These are phyloP conservation scores for Delonix regia DNA, from an alignment of 306 rosid genomes.

Conservation along the genomic window DNA sequence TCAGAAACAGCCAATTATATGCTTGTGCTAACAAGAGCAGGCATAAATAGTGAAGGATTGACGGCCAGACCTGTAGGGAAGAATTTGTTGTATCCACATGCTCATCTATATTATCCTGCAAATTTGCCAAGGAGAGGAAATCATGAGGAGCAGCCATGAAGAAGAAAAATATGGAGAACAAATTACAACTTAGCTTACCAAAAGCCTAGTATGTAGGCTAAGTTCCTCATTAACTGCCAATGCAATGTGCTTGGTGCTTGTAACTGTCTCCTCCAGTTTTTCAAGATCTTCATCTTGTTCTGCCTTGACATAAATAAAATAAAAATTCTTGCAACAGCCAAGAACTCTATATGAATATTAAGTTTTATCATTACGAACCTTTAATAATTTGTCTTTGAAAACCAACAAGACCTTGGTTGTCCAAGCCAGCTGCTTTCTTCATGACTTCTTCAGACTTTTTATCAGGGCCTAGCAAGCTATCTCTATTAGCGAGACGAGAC, in stretches of 20 bases:
- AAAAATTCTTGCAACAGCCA: not conserved
- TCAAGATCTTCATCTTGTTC: conserved; percentile 55
- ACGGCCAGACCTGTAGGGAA: conserved; percentile 38
- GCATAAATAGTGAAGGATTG: not conserved
- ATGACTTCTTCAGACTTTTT: conserved; percentile 44
- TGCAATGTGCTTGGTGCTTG: conserved; percentile 56
- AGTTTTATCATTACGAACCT: conserved; percentile 25
- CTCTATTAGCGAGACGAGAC: conserved; percentile 47
- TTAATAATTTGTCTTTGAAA: conserved; percentile 48
- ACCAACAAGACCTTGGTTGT: conserved; percentile 46
- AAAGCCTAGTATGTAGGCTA: conserved; percentile 45
- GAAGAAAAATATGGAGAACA: not conserved
- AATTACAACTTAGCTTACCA: conserved; percentile 33
- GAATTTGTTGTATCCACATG: conserved; percentile 49
- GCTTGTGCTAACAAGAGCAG: not conserved
- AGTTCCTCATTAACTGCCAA: conserved; percentile 54
- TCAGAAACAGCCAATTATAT: not conserved
- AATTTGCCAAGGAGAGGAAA: not conserved
- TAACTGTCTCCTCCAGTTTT: conserved; percentile 46
- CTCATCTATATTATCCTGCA: conserved; percentile 45
- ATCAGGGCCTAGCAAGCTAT: conserved; percentile 49
- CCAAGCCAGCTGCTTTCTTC: conserved; percentile 39
- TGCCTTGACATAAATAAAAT: conserved; percentile 22
- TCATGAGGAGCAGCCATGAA: not conserved
- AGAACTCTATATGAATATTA: not conserved